Percentiles rank a stretch among this genome's conserved stretches.
Conservation (phyloP, 2,329 filamentous ascomycete genomes). For the Passalora sequoiae region DNA sequence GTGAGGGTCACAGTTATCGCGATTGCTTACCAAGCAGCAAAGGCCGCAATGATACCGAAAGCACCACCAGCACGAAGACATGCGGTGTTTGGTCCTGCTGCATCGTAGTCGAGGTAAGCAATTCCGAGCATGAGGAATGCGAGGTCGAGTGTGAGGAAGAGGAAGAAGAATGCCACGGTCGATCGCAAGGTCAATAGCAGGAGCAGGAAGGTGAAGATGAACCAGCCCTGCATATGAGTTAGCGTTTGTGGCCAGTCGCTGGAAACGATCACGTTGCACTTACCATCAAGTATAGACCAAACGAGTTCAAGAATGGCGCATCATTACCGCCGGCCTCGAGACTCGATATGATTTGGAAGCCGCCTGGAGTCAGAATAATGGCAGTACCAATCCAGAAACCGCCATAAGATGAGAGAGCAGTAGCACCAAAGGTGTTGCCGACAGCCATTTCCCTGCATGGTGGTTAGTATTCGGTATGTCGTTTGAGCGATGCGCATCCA, state of each 20-base stretch:
- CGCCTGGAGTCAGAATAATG: slow-evolving; percentile 54
- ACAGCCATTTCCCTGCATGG: slow-evolving; percentile 47
- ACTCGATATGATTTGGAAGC: slow-evolving; percentile 44
- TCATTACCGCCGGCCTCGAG: slow-evolving; percentile 37
- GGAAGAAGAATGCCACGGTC: slow-evolving; percentile 53
- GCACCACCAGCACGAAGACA: slow-evolving; percentile 51
- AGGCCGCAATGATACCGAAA: slow-evolving; percentile 51
- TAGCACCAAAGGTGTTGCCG: slow-evolving; percentile 60
- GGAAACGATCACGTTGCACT: slow-evolving; percentile 6
- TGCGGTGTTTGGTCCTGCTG: slow-evolving; percentile 37
- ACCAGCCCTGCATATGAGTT: slow-evolving; percentile 43
- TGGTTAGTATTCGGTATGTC: neutral
- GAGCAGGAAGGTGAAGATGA: slow-evolving; percentile 54
- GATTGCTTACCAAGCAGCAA: slow-evolving; percentile 44
- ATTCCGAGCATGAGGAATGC: slow-evolving; percentile 55
- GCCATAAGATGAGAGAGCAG: slow-evolving; percentile 56
- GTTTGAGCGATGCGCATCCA: too few relatives aligned
- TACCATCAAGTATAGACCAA: slow-evolving; percentile 55
- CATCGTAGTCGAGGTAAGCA: slow-evolving; percentile 46
- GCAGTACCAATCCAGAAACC: slow-evolving; percentile 59
- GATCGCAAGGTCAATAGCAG: slow-evolving; percentile 52
- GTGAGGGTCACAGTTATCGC: too few relatives aligned
- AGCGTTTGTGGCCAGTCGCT: neutral
- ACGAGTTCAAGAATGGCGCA: slow-evolving; percentile 48
- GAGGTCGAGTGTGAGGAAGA: slow-evolving; percentile 55